These are phyloP conservation scores for Eucalyptus guilfoylei DNA, from an alignment of 345 rosid species.

Conservation along the genomic window DNA sequence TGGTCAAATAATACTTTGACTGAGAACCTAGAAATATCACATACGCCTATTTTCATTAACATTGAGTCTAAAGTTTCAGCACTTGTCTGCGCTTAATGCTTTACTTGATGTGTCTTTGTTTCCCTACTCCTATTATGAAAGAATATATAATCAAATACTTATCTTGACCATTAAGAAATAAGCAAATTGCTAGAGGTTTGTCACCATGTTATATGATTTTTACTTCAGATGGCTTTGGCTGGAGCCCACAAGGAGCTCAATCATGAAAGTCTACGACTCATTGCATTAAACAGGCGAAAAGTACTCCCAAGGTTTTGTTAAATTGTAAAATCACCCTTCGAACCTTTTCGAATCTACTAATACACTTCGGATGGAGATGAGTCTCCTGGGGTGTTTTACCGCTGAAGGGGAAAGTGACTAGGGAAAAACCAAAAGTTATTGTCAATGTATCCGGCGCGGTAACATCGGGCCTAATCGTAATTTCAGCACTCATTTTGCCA, in stretches of 20 bases:
- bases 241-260: not conserved
- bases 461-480: not conserved
- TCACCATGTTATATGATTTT: not conserved
- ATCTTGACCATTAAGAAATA: not conserved
- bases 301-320: not conserved
- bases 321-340: not conserved
- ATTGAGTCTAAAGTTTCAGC: not conserved
- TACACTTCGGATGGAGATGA: not conserved
- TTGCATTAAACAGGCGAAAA: not conserved
- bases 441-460: not conserved
- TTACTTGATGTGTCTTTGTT: not conserved
- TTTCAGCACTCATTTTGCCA: not conserved
- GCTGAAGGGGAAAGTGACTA: not conserved
- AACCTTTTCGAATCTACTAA: not conserved
- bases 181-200: not conserved
- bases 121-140: not conserved
- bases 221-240: not conserved
- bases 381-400: not conserved
- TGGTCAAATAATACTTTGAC: not conserved
- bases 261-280: not conserved
- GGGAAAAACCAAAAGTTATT: not conserved
- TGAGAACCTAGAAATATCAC: not conserved
- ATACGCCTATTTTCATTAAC: not conserved
- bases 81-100: not conserved
- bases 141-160: not conserved